Conservation (phyloP, 2,329 filamentous ascomycete genomes). For the Xylariaceae sp. region DNA sequence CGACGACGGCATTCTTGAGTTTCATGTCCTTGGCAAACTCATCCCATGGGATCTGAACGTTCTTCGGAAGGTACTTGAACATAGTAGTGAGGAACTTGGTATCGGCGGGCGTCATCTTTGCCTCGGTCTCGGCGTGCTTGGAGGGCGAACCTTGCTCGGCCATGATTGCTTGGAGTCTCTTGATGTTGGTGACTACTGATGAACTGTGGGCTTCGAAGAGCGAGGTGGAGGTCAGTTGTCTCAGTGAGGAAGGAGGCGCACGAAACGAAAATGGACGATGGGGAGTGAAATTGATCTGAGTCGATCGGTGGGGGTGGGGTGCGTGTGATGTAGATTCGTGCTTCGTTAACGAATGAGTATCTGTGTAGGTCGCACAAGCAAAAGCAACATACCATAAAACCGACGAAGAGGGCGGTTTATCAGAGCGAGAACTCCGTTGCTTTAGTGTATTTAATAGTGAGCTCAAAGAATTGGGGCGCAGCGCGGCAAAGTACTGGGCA, state of each 20-base stretch:
- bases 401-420: not conserved
- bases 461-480: not conserved
- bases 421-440: not conserved
- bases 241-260: not conserved
- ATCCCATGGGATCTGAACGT: constrained; percentile 21
- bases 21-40: constrained; percentile 18
- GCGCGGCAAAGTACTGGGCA: not conserved
- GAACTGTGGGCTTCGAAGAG: not conserved
- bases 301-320: not conserved
- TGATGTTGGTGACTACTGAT: not conserved
- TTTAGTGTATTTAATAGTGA: not conserved
- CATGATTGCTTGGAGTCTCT: constrained; percentile 4
- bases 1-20: constrained; percentile 18
- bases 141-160: not conserved
- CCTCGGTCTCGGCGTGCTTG: not conserved
- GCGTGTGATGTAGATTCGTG: not conserved
- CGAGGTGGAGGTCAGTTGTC: not conserved
- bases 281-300: not conserved
- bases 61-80: constrained; percentile 23
- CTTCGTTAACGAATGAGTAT: not conserved
- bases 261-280: not conserved
- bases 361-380: not conserved
- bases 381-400: not conserved
- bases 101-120: constrained; percentile 10
- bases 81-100: constrained; percentile 20